Evolutionary conservation across 768 basidiomycete genomes (phyloP).

Genomic region (Mycena epipterygia): DNA sequence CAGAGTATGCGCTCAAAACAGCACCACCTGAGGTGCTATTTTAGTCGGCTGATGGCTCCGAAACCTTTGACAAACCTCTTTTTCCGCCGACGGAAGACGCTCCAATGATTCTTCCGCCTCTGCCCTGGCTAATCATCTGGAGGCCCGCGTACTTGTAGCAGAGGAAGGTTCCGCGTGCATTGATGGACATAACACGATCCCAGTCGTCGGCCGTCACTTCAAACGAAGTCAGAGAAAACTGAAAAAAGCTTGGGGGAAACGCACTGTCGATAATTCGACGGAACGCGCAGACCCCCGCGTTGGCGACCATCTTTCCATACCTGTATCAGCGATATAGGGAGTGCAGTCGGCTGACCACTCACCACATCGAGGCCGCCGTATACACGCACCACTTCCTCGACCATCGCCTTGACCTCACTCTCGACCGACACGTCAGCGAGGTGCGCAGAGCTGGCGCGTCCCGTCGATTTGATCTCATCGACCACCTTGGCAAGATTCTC

Average conservation of each 20-base stretch:
- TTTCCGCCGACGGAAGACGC: not conserved
- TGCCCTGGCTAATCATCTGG: not conserved
- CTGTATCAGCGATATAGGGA: not conserved
- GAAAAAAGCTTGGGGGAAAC: not conserved
- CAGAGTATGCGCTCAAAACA: not conserved
- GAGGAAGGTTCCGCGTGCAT: not conserved
- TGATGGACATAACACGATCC: not conserved
- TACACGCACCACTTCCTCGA: not conserved
- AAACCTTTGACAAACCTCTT: not conserved
- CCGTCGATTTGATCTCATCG: not conserved
- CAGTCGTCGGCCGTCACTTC: not conserved
- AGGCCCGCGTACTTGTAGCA: too few relatives aligned
- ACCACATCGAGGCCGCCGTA: slow-evolving; percentile 4
- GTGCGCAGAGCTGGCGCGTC: not conserved
- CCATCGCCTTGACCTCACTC: not conserved
- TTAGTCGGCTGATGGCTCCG: too few relatives aligned
- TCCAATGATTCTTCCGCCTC: not conserved
- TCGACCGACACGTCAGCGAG: not conserved
- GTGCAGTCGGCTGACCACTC: not conserved
- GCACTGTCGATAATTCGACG: not conserved
- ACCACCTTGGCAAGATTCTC: not conserved
- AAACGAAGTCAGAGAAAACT: not conserved
- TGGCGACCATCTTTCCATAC: not conserved
- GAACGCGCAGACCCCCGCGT: not conserved
- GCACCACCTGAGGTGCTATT: not conserved